Conservation (phyloP, 768 basidiomycete species). For the Boletus bicolor region DNA sequence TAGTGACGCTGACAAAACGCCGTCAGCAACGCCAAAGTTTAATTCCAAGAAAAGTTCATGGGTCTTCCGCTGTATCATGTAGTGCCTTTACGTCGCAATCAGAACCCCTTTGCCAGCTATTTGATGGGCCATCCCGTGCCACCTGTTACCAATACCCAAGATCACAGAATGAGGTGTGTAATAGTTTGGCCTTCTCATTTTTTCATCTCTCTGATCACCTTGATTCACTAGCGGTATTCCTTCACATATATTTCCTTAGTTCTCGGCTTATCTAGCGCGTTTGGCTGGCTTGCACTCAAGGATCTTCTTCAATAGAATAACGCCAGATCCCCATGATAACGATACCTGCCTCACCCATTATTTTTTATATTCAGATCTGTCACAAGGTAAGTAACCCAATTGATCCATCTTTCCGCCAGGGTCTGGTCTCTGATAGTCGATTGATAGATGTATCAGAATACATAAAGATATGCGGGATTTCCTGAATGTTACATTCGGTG, state of each 20-base stretch:
- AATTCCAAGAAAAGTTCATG: neutral
- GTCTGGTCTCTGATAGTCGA: neutral
- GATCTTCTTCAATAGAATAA: neutral
- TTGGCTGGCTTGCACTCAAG: slow-evolving; percentile 22
- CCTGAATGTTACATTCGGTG: neutral
- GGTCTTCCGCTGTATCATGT: slow-evolving; percentile 2
- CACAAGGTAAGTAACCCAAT: neutral
- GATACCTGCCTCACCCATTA: neutral
- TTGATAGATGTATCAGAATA: slow-evolving; percentile 15
- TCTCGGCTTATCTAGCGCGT: slow-evolving; percentile 21
- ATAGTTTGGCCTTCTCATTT: neutral
- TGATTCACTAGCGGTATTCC: neutral
- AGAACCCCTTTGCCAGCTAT: slow-evolving; percentile 36
- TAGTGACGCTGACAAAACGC: slow-evolving; percentile 7
- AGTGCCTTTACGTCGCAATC: slow-evolving; percentile 23
- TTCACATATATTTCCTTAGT: slow-evolving; percentile 8
- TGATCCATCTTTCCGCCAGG: neutral
- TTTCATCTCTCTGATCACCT: neutral
- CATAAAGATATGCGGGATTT: neutral
- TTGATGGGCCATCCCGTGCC: slow-evolving; percentile 46
- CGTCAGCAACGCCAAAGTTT: slow-evolving; percentile 11
- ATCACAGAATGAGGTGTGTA: slow-evolving; percentile 14
- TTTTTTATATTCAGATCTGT: neutral
- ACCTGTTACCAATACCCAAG: slow-evolving; percentile 16
- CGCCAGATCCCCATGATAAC: neutral